These are phyloP conservation scores for Cutaneotrichosporon sp. DNA, from an alignment of 1,284 basidiomycete species.

Conservation along the genomic window DNA sequence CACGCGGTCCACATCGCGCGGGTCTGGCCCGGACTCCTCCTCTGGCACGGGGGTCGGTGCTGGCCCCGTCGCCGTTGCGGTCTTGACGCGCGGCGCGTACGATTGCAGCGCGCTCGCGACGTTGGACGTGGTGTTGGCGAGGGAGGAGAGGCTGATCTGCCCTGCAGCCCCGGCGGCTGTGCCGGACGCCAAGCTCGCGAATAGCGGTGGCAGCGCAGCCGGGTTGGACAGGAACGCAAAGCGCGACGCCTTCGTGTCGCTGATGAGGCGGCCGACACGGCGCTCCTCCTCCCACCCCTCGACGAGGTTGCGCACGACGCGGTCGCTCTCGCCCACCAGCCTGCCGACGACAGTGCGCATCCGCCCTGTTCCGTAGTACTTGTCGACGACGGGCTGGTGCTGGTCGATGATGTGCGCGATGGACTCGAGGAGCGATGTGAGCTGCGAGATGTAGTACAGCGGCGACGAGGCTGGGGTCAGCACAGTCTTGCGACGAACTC, in stretches of 20 bases:
- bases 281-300: constrained; percentile 90
- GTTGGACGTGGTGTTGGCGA: constrained; percentile 50
- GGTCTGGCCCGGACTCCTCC: constrained; percentile 64
- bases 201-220: constrained; percentile 41
- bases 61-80: constrained; percentile 39
- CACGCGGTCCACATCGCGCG: constrained; percentile 85
- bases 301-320: constrained; percentile 72
- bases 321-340: constrained; percentile 82
- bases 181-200: constrained; percentile 28
- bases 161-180: constrained; percentile 13
- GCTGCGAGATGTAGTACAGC: constrained; percentile 78
- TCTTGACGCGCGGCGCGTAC: constrained; percentile 47
- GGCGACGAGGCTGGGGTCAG: constrained; percentile 72
- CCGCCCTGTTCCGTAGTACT: constrained; percentile 87
- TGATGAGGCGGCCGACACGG: constrained; percentile 52
- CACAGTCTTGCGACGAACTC: constrained; percentile 17
- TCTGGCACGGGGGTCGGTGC: constrained; percentile 56
- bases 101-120: constrained; percentile 54
- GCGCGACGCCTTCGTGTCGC: constrained; percentile 50
- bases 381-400: constrained; percentile 95
- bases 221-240: constrained; percentile 48
- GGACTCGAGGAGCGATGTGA: constrained; percentile 91
- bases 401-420: constrained; percentile 95
- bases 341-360: constrained; percentile 79
- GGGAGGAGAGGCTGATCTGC: constrained; percentile 39